Base-by-base conservation (phyloP, 2,329 filamentous ascomycete genomes). In the Botrytis aclada region DNA sequence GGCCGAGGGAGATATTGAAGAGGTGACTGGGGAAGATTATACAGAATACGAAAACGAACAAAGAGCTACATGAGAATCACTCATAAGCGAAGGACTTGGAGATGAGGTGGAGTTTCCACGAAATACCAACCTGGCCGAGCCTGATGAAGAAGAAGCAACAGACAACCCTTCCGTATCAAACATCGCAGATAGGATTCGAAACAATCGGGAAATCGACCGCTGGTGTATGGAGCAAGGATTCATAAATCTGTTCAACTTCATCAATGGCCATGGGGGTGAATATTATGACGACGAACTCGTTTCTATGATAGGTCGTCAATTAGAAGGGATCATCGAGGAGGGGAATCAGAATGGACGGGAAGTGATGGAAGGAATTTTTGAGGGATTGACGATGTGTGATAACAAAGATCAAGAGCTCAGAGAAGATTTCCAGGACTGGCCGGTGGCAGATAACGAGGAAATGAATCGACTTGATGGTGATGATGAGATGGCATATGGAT, bases 91-190 rank as follows among this genome's bases (percentile, higher is more conserved):
- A 39, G 29, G 22, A 39, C 22, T 39, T 16, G 37, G 9, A 6
- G 64, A 66, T 9, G 16, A 29, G n/a, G 12, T 10, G 4, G 32
- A 54, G 14, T 47, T 54, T 22, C 22, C 64, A 29, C 14, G 32
- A 54, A 34, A 51, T 7, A 22, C 1, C 14, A 20, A 29, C 18
- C 4, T 16, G n/a, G 8, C 10, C 8, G 25, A 29, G 4, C 82
- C 82, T 80, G 78, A 83, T 41, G 82, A 81, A 41, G 81, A 80
- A 12, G 72, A 83, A 6, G 79, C 79, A 61, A 76, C 81, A 65
- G 82, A 83, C 22, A 81, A 78, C n/a, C 75, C 83, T 0, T 79
- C 79, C 20, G 80, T 83, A 79, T 81, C 82, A 18, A 82, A 83
- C 74, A 81, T 83, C 51, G 81, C 80, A 14, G 79, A 81, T 32